These are phyloP conservation scores for Jamesozyma spencerorum DNA, from an alignment of 805 yeast genomes.

Conservation along the genomic window DNA sequence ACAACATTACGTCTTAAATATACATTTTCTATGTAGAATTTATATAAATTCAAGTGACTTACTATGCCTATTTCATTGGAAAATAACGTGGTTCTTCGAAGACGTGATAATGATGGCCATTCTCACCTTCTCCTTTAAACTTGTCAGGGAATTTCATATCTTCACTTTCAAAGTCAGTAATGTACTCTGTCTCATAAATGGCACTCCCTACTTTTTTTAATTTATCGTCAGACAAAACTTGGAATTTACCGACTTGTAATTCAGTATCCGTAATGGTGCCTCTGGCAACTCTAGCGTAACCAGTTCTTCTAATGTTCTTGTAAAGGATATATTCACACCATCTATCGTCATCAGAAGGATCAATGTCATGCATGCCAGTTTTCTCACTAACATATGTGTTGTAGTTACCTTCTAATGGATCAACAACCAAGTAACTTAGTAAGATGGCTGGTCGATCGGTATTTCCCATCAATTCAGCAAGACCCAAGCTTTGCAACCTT, in stretches of 20 bases:
- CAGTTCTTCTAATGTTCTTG: slow-evolving; percentile 76
- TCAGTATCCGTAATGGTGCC: slow-evolving; percentile 95
- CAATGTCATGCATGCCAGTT: slow-evolving; percentile 89
- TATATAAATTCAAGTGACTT: too few relatives aligned
- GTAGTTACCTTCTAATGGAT: slow-evolving; percentile 82
- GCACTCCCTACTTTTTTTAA: slow-evolving; percentile 27
- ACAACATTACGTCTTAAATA: too few relatives aligned
- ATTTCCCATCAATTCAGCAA: slow-evolving; percentile 72
- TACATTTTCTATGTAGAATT: too few relatives aligned
- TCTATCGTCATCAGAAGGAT: slow-evolving; percentile 88
- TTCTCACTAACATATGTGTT: slow-evolving; percentile 77
- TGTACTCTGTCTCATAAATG: slow-evolving; percentile 46
- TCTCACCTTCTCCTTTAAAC: slow-evolving; percentile 83
- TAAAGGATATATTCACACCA: slow-evolving; percentile 97
- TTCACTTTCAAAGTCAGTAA: slow-evolving; percentile 43
- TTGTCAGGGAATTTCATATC: slow-evolving; percentile 65
- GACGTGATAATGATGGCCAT: slow-evolving; percentile 91
- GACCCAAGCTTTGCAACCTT: slow-evolving; percentile 67
- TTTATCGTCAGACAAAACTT: slow-evolving; percentile 36
- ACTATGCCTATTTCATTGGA: background rate
- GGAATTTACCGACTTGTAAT: slow-evolving; percentile 89
- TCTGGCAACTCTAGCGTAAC: slow-evolving; percentile 88
- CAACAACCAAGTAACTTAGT: slow-evolving; percentile 83
- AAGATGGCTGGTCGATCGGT: slow-evolving; percentile 77
- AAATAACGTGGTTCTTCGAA: slow-evolving; percentile 87